Base-by-base conservation (phyloP, 345 rosid genomes). In the Aquilaria malaccensis region DNA sequence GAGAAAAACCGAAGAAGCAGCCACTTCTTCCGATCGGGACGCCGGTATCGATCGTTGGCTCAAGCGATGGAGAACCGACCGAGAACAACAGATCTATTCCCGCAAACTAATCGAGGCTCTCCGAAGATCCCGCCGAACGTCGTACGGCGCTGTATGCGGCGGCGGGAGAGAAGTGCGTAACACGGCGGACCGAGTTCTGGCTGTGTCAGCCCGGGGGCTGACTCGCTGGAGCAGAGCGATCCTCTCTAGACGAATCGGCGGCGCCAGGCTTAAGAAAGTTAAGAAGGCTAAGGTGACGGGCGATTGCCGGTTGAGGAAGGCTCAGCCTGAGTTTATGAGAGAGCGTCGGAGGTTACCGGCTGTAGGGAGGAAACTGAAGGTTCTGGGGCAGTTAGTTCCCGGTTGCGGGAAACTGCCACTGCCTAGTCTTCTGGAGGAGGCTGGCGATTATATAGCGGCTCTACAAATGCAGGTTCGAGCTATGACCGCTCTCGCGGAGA, bases 381-480 rank as follows among this genome's bases (percentile, higher is more conserved):
- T 69, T 52, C 73, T 89, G 13, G 56, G 96, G 70, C 82, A 86
- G 47, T 62, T 93, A 63, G 85, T 93, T 68, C 99, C 99, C 50
- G 99, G 99, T 54, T 89, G 97, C 85, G 71, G 85, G 71, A 86
- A 85, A 55, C 67, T 79, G 1, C 61, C 95, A 15, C 67, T 77
- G 11, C 60, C 83, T 30, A 84, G 60, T 56, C 76, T 93, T 56
- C 74, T 93, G 61, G 95, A 84, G 55, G 98, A 93, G 71, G 77
- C 91, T 33, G 80, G 76, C 2, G 98, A 93, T 76, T 93, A 89
- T 63, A 81, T 93, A 59, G 88, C 96, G 22, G 99, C 99, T 41
- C 60, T 94, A 65, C 87, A 89, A 91, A 93, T 93, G 98, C 97
- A 93, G 72, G 82, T 93, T 31, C 77, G 87, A 13, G 87, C 88